phyloP scores from a whole-genome alignment of 257 asterid species.

The Leonotis leonurus region DNA sequence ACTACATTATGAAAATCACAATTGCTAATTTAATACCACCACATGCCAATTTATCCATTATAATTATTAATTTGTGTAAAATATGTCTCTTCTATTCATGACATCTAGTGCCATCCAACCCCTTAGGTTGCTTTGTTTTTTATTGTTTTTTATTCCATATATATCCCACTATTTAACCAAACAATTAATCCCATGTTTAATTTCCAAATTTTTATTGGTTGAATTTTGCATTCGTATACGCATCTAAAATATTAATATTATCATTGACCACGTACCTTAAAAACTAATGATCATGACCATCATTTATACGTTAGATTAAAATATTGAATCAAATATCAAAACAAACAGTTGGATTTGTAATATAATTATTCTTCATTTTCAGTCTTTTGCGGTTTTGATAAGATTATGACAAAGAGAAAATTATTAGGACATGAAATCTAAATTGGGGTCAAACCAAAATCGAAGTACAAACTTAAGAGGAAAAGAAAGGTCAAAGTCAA shows the following conservation, averaged over 20 bases:
- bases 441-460: neutral
- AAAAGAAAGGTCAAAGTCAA: neutral
- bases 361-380: neutral
- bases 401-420: neutral
- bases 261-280: neutral
- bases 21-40: constrained; percentile 19
- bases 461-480: neutral
- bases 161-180: neutral
- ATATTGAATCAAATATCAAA: neutral
- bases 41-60: constrained; percentile 23
- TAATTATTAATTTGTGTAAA: neutral
- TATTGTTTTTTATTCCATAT: neutral
- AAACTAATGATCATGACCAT: no score
- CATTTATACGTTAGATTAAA: neutral
- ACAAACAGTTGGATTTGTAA: neutral
- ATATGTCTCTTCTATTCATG: constrained; percentile 14
- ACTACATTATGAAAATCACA: constrained; percentile 15
- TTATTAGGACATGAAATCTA: neutral
- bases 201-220: neutral
- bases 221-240: no score
- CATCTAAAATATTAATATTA: no score
- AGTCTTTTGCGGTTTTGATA: neutral
- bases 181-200: neutral
- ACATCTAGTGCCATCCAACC: constrained; percentile 19
- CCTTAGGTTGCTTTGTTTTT: neutral